Conservation (phyloP, 768 basidiomycete genomes). For the Kwoniella europaea region DNA sequence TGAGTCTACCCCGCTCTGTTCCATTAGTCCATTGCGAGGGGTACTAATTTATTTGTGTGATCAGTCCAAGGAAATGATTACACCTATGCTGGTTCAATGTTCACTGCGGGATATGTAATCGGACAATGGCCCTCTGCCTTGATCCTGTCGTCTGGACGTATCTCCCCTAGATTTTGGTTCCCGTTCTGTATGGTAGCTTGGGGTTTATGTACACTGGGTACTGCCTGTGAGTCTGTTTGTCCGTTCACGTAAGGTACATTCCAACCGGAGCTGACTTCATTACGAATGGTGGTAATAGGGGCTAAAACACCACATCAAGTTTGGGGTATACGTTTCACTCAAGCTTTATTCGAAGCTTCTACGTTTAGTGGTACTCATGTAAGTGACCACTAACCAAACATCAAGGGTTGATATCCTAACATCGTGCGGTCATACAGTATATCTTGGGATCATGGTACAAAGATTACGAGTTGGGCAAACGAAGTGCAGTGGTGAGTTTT, state of each 20-base stretch:
- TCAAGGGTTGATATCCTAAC: too few species aligned
- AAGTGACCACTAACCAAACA: slow-evolving; percentile 46
- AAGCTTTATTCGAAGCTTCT: slow-evolving; percentile 73
- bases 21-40: background rate
- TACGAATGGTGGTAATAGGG: slow-evolving; percentile 15
- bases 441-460: slow-evolving; percentile 78
- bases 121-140: slow-evolving; percentile 35
- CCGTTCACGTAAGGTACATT: background rate
- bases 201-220: slow-evolving; percentile 31
- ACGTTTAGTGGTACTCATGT: slow-evolving; percentile 78
- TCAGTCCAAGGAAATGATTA: slow-evolving; percentile 37
- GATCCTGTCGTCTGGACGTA: slow-evolving; percentile 31
- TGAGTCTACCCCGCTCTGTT: slow-evolving; percentile 6
- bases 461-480: slow-evolving; percentile 70
- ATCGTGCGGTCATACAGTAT: slow-evolving; percentile 58
- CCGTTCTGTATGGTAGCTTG: slow-evolving; percentile 29
- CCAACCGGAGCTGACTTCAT: background rate
- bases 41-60: background rate
- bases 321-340: slow-evolving; percentile 73
- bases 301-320: slow-evolving; percentile 54
- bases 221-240: slow-evolving; percentile 13
- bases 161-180: slow-evolving; percentile 33
- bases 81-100: slow-evolving; percentile 28
- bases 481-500: slow-evolving; percentile 64
- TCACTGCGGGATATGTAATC: slow-evolving; percentile 31